Percentiles rank a stretch among this genome's conserved stretches.
Evolutionary conservation across 306 rosid genomes (phyloP).

Genomic region (Nissolia schottii): DNA sequence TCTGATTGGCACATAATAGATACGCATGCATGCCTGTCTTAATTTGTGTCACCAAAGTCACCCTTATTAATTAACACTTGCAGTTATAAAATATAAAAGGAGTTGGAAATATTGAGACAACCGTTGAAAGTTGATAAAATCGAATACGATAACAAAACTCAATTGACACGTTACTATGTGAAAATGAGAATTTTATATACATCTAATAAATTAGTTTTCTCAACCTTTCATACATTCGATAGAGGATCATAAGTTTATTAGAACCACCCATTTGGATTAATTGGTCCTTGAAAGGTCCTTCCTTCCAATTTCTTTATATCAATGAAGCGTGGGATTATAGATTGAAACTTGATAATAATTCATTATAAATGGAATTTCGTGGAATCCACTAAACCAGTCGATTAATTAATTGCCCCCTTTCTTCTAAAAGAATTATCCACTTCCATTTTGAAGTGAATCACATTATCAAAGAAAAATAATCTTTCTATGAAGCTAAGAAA

Average conservation of each 20-base stretch:
- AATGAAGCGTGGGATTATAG: not conserved
- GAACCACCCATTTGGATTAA: not conserved
- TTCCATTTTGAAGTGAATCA: not conserved
- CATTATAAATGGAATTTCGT: not conserved
- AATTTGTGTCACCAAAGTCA: not conserved
- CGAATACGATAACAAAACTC: not conserved
- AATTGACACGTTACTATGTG: not conserved
- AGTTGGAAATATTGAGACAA: not conserved
- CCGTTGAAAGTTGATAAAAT: not conserved
- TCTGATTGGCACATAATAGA: not conserved
- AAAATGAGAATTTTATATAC: not conserved
- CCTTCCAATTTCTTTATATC: not conserved
- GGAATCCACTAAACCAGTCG: not conserved
- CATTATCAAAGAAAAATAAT: not conserved
- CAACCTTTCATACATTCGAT: not conserved
- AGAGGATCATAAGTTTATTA: not conserved
- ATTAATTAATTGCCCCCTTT: not conserved
- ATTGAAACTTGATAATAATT: not conserved
- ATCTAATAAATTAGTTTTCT: not conserved
- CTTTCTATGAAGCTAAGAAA: not conserved
- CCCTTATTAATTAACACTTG: too few species aligned
- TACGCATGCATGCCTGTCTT: not conserved
- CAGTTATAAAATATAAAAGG: not conserved
- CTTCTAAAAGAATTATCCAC: not conserved
- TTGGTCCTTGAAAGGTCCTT: not conserved